phyloP scores from a whole-genome alignment of 1,284 basidiomycete species.

The Ceratobasidium sp. region DNA sequence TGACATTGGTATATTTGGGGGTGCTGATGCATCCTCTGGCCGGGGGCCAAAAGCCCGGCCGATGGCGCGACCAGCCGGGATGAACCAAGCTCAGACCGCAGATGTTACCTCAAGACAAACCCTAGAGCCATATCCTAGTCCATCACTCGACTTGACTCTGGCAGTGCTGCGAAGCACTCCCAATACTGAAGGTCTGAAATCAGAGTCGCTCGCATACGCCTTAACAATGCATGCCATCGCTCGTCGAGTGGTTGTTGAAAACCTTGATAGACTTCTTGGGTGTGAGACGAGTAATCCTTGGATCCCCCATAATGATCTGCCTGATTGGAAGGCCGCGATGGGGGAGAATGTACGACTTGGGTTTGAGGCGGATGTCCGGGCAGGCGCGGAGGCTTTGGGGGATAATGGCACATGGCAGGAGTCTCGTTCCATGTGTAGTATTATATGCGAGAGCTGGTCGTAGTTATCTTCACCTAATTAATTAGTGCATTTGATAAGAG shows the following conservation, averaged over 20 bases:
- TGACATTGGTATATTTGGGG: constrained; percentile 11
- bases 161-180: constrained; percentile 1
- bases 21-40: background rate
- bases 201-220: background rate
- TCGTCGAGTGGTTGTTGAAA: background rate
- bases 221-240: constrained; percentile 2
- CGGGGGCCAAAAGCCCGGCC: constrained; percentile 8
- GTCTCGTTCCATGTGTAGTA: background rate
- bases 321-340: background rate
- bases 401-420: background rate
- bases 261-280: background rate
- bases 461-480: constrained; percentile 1
- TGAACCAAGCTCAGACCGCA: background rate
- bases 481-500: too few relatives aligned
- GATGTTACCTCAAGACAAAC: background rate
- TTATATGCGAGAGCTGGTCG: background rate
- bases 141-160: background rate
- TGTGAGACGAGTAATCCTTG: background rate
- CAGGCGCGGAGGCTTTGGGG: background rate
- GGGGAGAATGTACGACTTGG: background rate
- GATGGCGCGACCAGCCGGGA: background rate
- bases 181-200: background rate
- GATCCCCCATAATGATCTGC: background rate
- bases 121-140: constrained; percentile 2
- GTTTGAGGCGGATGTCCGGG: constrained; percentile 3